phyloP scores from a whole-genome alignment of 2,329 filamentous ascomycete genomes.

The Laburnicola sp. region DNA sequence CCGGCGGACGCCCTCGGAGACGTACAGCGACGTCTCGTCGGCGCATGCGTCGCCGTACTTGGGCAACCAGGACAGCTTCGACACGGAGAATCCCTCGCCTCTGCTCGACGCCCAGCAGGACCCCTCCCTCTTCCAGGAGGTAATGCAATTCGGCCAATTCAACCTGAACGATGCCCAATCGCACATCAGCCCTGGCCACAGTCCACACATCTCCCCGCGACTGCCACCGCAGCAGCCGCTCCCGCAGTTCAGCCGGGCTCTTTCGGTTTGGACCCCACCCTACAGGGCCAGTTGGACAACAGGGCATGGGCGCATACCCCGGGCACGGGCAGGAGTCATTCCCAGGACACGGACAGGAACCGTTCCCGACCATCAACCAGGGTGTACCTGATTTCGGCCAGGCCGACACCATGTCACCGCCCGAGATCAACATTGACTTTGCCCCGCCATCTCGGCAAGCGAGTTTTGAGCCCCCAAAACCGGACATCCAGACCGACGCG shows the following conservation, averaged over 20 bases:
- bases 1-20: conserved; percentile 80
- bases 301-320: conserved; percentile 57
- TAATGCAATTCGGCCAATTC: conserved; percentile 77
- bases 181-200: conserved; percentile 66
- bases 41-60: conserved; percentile 83
- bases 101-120: conserved; percentile 75
- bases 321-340: conserved; percentile 53
- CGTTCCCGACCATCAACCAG: conserved; percentile 54
- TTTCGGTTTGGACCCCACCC: conserved; percentile 52
- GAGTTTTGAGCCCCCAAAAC: conserved; percentile 68
- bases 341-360: conserved; percentile 50
- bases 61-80: conserved; percentile 76
- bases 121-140: conserved; percentile 72
- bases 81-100: conserved; percentile 76
- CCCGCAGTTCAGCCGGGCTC: conserved; percentile 53
- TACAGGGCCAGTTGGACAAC: conserved; percentile 53
- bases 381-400: conserved; percentile 64
- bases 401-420: conserved; percentile 79
- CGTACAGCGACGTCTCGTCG: conserved; percentile 83
- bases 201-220: conserved; percentile 70
- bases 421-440: conserved; percentile 91
- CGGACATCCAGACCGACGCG: conserved; percentile 69
- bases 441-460: conserved; percentile 72
- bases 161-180: conserved; percentile 59
- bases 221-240: conserved; percentile 69